Evolutionary conservation across 306 rosid species (phyloP).

Genomic region (Hippophae tibetana): DNA sequence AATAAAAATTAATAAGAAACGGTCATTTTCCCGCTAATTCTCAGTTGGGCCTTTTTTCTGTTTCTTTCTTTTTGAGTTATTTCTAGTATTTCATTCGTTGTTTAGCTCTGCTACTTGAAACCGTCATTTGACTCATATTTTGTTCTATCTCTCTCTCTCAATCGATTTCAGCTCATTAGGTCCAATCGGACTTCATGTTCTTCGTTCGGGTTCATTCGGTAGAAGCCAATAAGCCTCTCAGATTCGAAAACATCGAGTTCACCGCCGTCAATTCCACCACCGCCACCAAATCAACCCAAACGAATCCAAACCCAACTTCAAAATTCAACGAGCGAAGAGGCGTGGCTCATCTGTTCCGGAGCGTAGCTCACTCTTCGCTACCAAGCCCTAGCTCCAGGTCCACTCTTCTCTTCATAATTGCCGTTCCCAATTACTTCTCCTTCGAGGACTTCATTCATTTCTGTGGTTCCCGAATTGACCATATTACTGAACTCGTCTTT

Average conservation of each 20-base stretch:
- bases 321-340: slow-evolving; percentile 73
- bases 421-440: slow-evolving; percentile 79
- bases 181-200: slow-evolving; percentile 39
- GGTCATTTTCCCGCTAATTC: too few relatives aligned
- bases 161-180: slow-evolving; percentile 1
- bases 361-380: slow-evolving; percentile 34
- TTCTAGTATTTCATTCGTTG: too few relatives aligned
- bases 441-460: slow-evolving; percentile 65
- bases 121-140: too few relatives aligned
- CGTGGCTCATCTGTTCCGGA: slow-evolving; percentile 63
- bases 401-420: slow-evolving; percentile 54
- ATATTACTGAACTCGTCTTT: slow-evolving; percentile 57
- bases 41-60: too few relatives aligned
- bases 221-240: slow-evolving; percentile 50
- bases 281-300: slow-evolving; percentile 11
- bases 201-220: slow-evolving; percentile 82
- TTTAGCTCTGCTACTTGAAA: too few relatives aligned
- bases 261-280: slow-evolving; percentile 17
- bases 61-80: too few relatives aligned
- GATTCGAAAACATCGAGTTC: slow-evolving; percentile 26
- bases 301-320: slow-evolving; percentile 17
- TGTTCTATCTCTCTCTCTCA: not conserved
- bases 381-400: slow-evolving; percentile 53
- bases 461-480: slow-evolving; percentile 53
- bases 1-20: too few relatives aligned